Base-by-base conservation (phyloP, 2,329 filamentous ascomycete species). In the Colletotrichum neosansevieriae region DNA sequence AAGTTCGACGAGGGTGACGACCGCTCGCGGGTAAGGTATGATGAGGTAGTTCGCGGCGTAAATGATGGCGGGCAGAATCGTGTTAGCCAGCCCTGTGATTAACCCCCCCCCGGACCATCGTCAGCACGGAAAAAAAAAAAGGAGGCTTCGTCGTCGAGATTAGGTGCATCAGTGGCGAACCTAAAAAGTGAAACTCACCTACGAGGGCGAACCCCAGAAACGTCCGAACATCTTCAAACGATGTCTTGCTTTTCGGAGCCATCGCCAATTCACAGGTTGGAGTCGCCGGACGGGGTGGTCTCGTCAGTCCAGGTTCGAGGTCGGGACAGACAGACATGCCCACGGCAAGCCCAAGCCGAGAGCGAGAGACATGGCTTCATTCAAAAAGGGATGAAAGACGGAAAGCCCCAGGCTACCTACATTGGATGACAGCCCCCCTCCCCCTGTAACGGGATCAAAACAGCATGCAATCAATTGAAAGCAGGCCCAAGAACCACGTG, bases 41-140 rank as follows among this genome's bases (percentile, higher is more conserved):
- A 78, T 76, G 69, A 79, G 76, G 50, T 80, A 79, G 63, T 77
- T 77, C 58, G 75, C 73, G 6, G 76, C 74, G 63, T 76, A 74
- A 40, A 77, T 73, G 49, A 78, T 73, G 57, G 73, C 75, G 0
- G 77, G 73, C 3, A 79, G 71, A 40, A 77, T 50, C 9, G 71
- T 73, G 57, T 76, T 79, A 58, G 72, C 71, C 60, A 79, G 69
- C 56, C 76, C 78, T 80, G 36, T 34, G 17, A 15, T 9, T 7
- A n/a, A 21, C 19, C n/a, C n/a, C n/a, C n/a, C n/a, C n/a, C n/a
- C 17, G 7, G 9, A 34, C 11, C 12, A 19, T 38, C 10, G 51
- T 54, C 51, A 54, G 32, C 17, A 10, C 13, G 5, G 3, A 5
- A 19, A 40, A 11, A 2, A 9, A 5, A 19, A 40, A 11, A 6